Conservation (phyloP, 805 yeast species). For the Ogataea nakhonphanomensis region DNA sequence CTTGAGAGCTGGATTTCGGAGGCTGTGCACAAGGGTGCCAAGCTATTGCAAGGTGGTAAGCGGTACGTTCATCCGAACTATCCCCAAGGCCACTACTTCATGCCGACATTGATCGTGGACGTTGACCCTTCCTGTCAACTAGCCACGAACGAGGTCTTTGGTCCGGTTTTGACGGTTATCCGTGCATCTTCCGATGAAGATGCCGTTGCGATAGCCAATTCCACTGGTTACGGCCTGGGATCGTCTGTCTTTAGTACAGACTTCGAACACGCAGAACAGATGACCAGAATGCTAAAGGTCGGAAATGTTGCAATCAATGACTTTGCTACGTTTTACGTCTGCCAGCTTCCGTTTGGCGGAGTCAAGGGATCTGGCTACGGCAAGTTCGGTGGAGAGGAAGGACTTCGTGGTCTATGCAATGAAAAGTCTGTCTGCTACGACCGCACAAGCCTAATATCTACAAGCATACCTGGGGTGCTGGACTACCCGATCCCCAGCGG, state of each 20-base stretch:
- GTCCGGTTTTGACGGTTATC: slow-evolving; percentile 82
- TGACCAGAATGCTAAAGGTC: slow-evolving; percentile 62
- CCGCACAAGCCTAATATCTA: slow-evolving; percentile 70
- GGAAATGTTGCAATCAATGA: slow-evolving; percentile 98
- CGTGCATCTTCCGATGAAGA: slow-evolving; percentile 63
- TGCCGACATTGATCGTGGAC: slow-evolving; percentile 83
- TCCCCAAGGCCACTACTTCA: slow-evolving; percentile 92
- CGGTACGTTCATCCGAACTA: slow-evolving; percentile 83
- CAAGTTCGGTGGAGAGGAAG: slow-evolving; percentile 97
- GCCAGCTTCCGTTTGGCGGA: slow-evolving; percentile 98
- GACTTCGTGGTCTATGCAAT: slow-evolving; percentile 82
- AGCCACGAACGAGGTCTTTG: slow-evolving; percentile 90
- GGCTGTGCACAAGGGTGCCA: slow-evolving; percentile 82
- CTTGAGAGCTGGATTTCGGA: slow-evolving; percentile 65
- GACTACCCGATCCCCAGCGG: slow-evolving; percentile 89
- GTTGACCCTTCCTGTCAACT: slow-evolving; percentile 74
- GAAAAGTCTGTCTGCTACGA: slow-evolving; percentile 88
- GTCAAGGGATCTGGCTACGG: slow-evolving; percentile 92
- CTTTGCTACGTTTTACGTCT: slow-evolving; percentile 93
- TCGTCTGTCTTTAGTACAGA: slow-evolving; percentile 80
- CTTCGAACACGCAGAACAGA: slow-evolving; percentile 52
- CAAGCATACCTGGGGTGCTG: slow-evolving; percentile 80
- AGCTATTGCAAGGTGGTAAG: slow-evolving; percentile 74
- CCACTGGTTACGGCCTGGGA: slow-evolving; percentile 87
- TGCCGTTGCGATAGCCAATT: slow-evolving; percentile 75